Conservation (phyloP, 2,329 filamentous ascomycete species). For the Fusarium lyarnte region DNA sequence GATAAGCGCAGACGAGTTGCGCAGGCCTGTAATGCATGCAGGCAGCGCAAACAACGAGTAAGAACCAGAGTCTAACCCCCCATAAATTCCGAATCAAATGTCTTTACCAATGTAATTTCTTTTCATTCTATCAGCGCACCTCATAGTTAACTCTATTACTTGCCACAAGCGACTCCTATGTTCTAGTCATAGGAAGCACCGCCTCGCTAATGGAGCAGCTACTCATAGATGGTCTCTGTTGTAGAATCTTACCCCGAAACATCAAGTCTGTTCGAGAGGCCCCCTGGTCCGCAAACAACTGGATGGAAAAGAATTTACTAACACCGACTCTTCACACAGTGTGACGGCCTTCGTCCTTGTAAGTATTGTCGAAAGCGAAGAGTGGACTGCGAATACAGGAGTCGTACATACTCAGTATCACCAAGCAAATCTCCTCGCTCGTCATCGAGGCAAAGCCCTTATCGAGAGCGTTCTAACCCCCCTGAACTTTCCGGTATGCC, state of each 20-base stretch:
- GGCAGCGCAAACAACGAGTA: constrained; percentile 74
- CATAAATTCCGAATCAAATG: background rate
- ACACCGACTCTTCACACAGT: constrained; percentile 52
- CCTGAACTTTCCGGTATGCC: background rate
- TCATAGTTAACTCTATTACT: background rate
- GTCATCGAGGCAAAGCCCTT: background rate
- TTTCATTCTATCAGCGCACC: background rate
- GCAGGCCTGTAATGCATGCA: constrained; percentile 72
- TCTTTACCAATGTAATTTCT: background rate
- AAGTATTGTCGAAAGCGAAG: constrained; percentile 62
- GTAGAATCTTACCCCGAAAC: background rate
- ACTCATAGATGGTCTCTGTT: background rate
- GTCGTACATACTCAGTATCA: background rate
- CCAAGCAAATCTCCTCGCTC: background rate
- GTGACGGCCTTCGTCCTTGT: constrained; percentile 67
- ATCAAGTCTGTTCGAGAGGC: background rate
- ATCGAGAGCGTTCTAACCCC: background rate
- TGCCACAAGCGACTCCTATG: background rate
- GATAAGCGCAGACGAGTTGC: constrained; percentile 71
- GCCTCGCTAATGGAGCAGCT: background rate
- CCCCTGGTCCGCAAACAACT: background rate
- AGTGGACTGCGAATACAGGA: constrained; percentile 14
- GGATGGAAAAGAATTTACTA: background rate
- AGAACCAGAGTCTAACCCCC: constrained; percentile 36
- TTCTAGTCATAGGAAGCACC: background rate